A percentile compares a stretch with the other conserved stretches of the same genome.
Evolutionary conservation across 768 basidiomycete species (phyloP).

Genomic region (Leucosporidium scottii): DNA sequence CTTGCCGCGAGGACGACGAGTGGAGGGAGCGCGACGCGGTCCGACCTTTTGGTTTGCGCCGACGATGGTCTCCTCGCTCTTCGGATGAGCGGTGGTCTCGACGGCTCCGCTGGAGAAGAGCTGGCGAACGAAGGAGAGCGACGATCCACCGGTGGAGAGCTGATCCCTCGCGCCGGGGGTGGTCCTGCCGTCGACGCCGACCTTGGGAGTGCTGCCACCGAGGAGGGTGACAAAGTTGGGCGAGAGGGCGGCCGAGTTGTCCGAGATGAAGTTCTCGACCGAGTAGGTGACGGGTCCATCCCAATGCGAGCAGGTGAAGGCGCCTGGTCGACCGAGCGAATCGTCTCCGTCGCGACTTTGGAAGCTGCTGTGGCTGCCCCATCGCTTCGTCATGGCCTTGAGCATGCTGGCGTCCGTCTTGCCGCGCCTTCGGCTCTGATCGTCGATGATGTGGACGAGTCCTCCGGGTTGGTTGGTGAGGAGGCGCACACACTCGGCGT

Average conservation of each 20-base stretch:
- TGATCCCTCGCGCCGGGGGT: constrained; percentile 39
- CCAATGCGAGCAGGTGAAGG: constrained; percentile 87
- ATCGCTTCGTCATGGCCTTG: constrained; percentile 86
- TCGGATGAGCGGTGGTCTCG: constrained; percentile 82
- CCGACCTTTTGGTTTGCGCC: constrained; percentile 87
- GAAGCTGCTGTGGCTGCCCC: constrained; percentile 89
- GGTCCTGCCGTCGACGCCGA: constrained; percentile 19
- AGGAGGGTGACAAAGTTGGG: constrained; percentile 88
- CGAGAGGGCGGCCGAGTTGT: constrained; percentile 80
- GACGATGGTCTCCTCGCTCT: constrained; percentile 91
- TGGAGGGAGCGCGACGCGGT: constrained; percentile 88
- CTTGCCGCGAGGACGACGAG: constrained; percentile 50
- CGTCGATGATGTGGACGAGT: constrained; percentile 94
- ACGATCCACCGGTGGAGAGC: constrained; percentile 65
- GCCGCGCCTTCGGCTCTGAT: constrained; percentile 78
- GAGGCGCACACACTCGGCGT: constrained; percentile 77
- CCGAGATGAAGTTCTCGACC: constrained; percentile 77
- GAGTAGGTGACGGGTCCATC: constrained; percentile 88
- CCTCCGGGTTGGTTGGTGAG: constrained; percentile 82
- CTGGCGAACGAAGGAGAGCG: constrained; percentile 84
- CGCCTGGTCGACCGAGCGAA: constrained; percentile 56
- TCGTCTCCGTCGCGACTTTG: constrained; percentile 33
- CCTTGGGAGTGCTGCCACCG: constrained; percentile 48
- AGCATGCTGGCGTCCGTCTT: constrained; percentile 93
- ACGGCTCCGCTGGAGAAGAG: constrained; percentile 83